A percentile compares a stretch with the other conserved stretches of the same genome.
Evolutionary conservation across 495 filamentous ascomycete genomes (phyloP).

Genomic region (Annulohypoxylon moriforme): DNA sequence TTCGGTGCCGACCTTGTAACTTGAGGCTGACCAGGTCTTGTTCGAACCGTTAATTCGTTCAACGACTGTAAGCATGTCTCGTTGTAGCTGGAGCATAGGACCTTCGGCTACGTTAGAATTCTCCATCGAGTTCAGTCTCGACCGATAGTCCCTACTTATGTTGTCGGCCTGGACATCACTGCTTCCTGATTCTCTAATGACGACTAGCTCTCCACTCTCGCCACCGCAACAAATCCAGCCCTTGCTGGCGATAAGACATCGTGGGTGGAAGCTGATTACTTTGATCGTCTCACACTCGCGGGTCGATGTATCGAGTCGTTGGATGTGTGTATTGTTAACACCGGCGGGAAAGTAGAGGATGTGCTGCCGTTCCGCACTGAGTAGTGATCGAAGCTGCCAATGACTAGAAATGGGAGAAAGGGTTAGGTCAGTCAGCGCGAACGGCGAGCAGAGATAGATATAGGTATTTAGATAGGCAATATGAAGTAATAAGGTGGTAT

Average conservation of each 20-base stretch:
- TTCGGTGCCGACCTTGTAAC: conserved; percentile 58
- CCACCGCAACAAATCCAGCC: conserved; percentile 94
- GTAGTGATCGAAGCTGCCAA: conserved; percentile 90
- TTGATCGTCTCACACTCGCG: conserved; percentile 80
- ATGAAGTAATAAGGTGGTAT: conserved; percentile 13
- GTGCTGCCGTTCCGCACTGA: conserved; percentile 80
- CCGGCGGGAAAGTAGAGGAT: conserved; percentile 85
- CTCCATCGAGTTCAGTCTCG: conserved; percentile 25
- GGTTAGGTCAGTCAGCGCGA: conserved; percentile 18
- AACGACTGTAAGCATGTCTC: conserved; percentile 51
- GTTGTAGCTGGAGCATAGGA: conserved; percentile 37
- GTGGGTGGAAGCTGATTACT: conserved; percentile 80
- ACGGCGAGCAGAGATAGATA: neutral
- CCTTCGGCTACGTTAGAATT: conserved; percentile 51
- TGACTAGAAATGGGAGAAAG: conserved; percentile 66
- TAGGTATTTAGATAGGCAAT: conserved; percentile 30
- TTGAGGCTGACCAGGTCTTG: conserved; percentile 53
- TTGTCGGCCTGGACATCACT: conserved; percentile 46
- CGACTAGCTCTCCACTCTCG: conserved; percentile 83
- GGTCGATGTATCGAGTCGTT: conserved; percentile 75
- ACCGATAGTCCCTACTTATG: conserved; percentile 42
- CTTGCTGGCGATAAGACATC: conserved; percentile 83
- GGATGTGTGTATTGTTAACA: conserved; percentile 68
- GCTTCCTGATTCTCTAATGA: conserved; percentile 64
- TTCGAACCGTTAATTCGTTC: conserved; percentile 47